phyloP scores from a whole-genome alignment of 2,329 filamentous ascomycete genomes.

The Diplodia corticola region DNA sequence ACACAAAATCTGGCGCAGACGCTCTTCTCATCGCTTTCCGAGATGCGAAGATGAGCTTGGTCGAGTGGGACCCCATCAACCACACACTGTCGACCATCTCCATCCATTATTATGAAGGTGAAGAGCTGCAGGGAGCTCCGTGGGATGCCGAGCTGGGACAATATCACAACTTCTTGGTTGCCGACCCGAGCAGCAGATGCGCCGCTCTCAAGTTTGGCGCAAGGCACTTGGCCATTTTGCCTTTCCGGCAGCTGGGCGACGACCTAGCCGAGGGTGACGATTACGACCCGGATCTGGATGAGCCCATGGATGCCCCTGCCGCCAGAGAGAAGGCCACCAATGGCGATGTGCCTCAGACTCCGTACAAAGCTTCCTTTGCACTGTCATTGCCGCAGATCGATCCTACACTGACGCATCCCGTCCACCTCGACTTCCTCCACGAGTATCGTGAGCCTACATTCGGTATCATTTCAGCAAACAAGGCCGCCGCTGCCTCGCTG shows the following conservation, averaged over 20 bases:
- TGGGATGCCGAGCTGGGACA: constrained; percentile 76
- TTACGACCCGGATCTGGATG: constrained; percentile 81
- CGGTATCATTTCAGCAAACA: constrained; percentile 81
- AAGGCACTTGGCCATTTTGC: constrained; percentile 87
- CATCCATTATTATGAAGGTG: constrained; percentile 97
- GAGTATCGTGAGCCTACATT: constrained; percentile 98
- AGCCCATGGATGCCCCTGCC: constrained; percentile 36
- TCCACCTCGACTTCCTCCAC: constrained; percentile 89
- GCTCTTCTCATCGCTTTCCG: constrained; percentile 80
- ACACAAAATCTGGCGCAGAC: constrained; percentile 78
- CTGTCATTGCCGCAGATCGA: constrained; percentile 87
- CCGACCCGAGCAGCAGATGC: constrained; percentile 90
- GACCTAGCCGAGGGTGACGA: constrained; percentile 84
- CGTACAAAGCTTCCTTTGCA: constrained; percentile 90
- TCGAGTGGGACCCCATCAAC: constrained; percentile 88
- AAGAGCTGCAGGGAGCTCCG: constrained; percentile 78
- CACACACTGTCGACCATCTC: constrained; percentile 82
- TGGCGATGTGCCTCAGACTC: constrained; percentile 53
- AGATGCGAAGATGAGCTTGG: constrained; percentile 88
- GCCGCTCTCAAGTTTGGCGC: constrained; percentile 90
- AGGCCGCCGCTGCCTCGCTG: constrained; percentile 71
- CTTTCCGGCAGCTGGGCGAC: constrained; percentile 82
- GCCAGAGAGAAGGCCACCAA: constrained; percentile 35
- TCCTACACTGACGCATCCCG: constrained; percentile 79
- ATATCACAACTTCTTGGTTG: constrained; percentile 77